Base-by-base conservation (phyloP, 2,329 filamentous ascomycete genomes). In the Ustulina deusta region DNA sequence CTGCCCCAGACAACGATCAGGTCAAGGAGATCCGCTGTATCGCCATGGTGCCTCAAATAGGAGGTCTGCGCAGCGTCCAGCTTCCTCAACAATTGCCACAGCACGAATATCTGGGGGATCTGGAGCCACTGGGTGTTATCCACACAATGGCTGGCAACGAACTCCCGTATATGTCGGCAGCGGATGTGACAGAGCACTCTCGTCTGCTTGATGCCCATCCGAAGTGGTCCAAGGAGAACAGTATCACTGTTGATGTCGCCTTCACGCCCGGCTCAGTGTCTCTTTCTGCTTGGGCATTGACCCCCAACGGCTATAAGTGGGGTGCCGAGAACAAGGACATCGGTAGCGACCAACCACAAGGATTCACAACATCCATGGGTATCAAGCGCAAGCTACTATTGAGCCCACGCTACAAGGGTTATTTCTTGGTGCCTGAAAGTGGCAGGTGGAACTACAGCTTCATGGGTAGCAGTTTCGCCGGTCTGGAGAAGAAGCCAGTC, bases 201-300 rank as follows among this genome's bases (percentile, higher is more conserved):
- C 91, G 92, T 62, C 86, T 99, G 34, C 95, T 97, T 83, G 93
- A 96, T 72, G 84, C 89, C 1, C 94, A 99, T 79, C 81, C 83
- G 2, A 82, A 88, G 70, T 96, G 93, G 93, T 91, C 97, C 80
- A 88, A 88, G 79, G 91, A 93, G 79, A 96, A 94, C 83, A 97
- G 93, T 0, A 89, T 97, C 64, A 97, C 94, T 1, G 94, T 99
- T 83, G 94, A 94, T 2, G 95, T 98, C 6, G 93, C 94, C 22
- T 98, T 99, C 83, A 98, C 96, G 0, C 96, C 96, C 0, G 96
- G 96, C 69, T 97, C 94, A 58, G 96, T 99, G 20, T 97, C 95
- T 3, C 86, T 99, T 58, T 93, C 93, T 6, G 94, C 96, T 0
- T 99, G 95, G 94, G 91, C 92, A 4, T 88, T 99, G 46, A 97